phyloP scores from a whole-genome alignment of 768 basidiomycete species.

The Macrolepiota dolichaula region DNA sequence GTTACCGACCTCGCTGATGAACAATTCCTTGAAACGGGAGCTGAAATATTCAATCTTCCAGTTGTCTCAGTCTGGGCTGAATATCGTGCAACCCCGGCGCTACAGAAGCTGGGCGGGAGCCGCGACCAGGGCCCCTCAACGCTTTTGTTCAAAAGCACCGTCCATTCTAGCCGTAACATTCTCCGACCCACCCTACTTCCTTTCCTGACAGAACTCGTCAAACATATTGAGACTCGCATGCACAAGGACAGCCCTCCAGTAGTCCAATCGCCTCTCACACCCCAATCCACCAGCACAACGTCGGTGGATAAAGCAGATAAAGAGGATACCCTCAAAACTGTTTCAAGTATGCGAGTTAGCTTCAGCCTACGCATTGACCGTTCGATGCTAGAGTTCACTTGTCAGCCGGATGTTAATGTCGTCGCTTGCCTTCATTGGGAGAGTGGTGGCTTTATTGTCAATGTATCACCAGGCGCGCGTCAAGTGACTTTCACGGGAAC shows the following conservation, averaged over 20 bases:
- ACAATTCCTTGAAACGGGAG: slow-evolving; percentile 46
- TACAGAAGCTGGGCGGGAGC: slow-evolving; percentile 30
- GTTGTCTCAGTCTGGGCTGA: slow-evolving; percentile 81
- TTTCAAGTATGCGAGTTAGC: slow-evolving; percentile 64
- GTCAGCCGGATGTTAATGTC: slow-evolving; percentile 92
- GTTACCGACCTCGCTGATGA: slow-evolving; percentile 48
- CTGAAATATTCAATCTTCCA: slow-evolving; percentile 71
- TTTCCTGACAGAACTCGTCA: slow-evolving; percentile 76
- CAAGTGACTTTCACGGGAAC: slow-evolving; percentile 72
- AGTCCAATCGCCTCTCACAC: slow-evolving; percentile 15
- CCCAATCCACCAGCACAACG: slow-evolving; percentile 15
- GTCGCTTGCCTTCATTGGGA: slow-evolving; percentile 88
- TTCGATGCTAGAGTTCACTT: slow-evolving; percentile 82
- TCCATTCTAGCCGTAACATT: slow-evolving; percentile 86
- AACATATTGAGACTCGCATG: slow-evolving; percentile 68
- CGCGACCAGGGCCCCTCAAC: slow-evolving; percentile 47
- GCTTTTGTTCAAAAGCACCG: slow-evolving; percentile 80
- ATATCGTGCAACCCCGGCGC: slow-evolving; percentile 59
- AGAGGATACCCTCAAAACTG: slow-evolving; percentile 20
- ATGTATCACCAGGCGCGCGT: slow-evolving; percentile 70
- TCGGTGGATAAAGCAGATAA: slow-evolving; percentile 20
- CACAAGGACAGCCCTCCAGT: slow-evolving; percentile 42
- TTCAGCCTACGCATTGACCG: slow-evolving; percentile 91
- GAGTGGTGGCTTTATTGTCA: slow-evolving; percentile 87
- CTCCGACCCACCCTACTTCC: slow-evolving; percentile 80